Evolutionary conservation across 2,329 filamentous ascomycete species (phyloP).

Genomic region (Tolypocladium ovalisporum): DNA sequence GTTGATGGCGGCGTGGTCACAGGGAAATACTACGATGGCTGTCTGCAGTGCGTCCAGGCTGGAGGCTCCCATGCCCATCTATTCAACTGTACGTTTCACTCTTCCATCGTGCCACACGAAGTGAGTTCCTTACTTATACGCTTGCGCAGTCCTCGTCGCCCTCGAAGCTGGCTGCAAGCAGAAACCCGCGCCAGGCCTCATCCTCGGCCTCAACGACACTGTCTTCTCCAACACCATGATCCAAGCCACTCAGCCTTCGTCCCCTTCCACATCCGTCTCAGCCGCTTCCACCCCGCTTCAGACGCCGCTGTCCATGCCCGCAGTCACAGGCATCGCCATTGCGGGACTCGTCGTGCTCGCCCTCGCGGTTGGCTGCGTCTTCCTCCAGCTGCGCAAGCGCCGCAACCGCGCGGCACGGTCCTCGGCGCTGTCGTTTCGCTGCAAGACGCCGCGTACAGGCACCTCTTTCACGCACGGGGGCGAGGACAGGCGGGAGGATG

Average conservation of each 20-base stretch:
- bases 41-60: slow-evolving; percentile 33
- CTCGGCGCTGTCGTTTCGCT: slow-evolving; percentile 40
- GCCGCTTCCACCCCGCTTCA: slow-evolving; percentile 1
- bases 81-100: slow-evolving; percentile 34
- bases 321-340: slow-evolving; percentile 33
- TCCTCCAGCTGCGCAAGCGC: slow-evolving; percentile 35
- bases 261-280: slow-evolving; percentile 11
- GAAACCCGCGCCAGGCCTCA: slow-evolving; percentile 23
- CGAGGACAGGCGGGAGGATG: background rate
- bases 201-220: slow-evolving; percentile 31
- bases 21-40: slow-evolving; percentile 23
- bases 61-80: slow-evolving; percentile 30
- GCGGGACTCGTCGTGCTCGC: slow-evolving; percentile 26
- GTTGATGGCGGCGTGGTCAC: slow-evolving; percentile 25
- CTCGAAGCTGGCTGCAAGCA: slow-evolving; percentile 41
- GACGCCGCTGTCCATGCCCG: slow-evolving; percentile 20
- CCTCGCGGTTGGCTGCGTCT: slow-evolving; percentile 25
- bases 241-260: slow-evolving; percentile 21
- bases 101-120: background rate
- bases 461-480: background rate
- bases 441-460: slow-evolving; percentile 25
- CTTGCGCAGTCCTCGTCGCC: slow-evolving; percentile 32
- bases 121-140: background rate
- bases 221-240: slow-evolving; percentile 27
- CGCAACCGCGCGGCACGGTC: slow-evolving; percentile 18